Conservation (phyloP, 306 rosid genomes). For the Echinosophora koreensis region DNA sequence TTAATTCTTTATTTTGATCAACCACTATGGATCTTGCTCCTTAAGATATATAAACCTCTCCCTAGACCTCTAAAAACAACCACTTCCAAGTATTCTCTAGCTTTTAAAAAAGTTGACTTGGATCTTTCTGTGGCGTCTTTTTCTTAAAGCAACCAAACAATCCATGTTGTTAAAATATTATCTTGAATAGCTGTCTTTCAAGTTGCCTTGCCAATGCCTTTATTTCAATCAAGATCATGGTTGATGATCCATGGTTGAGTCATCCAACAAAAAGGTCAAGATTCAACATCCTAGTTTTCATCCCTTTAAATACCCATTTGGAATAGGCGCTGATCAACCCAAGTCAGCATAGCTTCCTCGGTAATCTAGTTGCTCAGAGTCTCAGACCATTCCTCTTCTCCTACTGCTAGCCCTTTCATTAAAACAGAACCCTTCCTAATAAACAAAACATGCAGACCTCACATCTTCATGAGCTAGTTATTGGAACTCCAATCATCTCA, state of each 20-base stretch:
- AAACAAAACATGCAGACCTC: conserved; percentile 53
- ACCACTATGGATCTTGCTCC: conserved; percentile 25
- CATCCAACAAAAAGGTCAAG: conserved; percentile 32
- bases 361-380: neutral
- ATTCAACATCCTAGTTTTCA: conserved; percentile 28
- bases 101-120: conserved; percentile 30
- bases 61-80: conserved; percentile 41
- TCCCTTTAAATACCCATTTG: conserved; percentile 39
- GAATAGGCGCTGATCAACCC: conserved; percentile 36
- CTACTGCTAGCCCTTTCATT: neutral
- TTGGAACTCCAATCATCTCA: conserved; percentile 54
- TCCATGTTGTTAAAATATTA: conserved; percentile 38
- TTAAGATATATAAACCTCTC: conserved; percentile 4
- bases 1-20: conserved; percentile 13
- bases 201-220: conserved; percentile 23
- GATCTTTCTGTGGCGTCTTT: conserved; percentile 21
- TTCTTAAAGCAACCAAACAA: conserved; percentile 45
- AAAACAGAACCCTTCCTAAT: neutral
- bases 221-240: neutral
- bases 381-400: conserved; percentile 18
- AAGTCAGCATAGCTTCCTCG: conserved; percentile 12
- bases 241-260: conserved; percentile 45
- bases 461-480: conserved; percentile 52
- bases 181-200: conserved; percentile 35
- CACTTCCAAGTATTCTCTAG: neutral